Evolutionary conservation across 345 rosid genomes (phyloP).

Genomic region (Lumnitzera littorea): DNA sequence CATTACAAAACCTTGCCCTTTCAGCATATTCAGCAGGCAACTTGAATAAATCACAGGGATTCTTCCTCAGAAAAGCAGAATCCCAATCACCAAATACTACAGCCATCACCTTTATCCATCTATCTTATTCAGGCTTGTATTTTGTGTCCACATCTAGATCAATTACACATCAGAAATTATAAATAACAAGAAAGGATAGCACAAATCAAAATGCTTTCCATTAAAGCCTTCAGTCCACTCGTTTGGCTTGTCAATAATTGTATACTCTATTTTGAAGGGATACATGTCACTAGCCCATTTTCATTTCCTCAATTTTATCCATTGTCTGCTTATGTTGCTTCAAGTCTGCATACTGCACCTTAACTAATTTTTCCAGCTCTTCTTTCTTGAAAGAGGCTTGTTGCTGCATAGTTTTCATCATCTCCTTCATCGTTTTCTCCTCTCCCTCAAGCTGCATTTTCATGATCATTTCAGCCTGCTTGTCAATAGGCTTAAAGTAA

Average conservation of each 20-base stretch:
- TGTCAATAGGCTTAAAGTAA: conserved; percentile 79
- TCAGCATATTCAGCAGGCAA: too few relatives aligned
- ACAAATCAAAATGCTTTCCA: too few relatives aligned
- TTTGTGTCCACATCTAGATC: too few relatives aligned
- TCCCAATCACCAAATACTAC: too few relatives aligned
- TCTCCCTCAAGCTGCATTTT: conserved; percentile 81
- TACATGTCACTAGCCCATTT: background rate
- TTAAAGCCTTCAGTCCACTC: too few relatives aligned
- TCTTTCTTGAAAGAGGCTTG: conserved; percentile 51
- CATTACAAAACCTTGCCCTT: too few relatives aligned
- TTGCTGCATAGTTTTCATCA: conserved; percentile 55
- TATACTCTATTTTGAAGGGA: conserved; percentile 1
- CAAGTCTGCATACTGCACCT: conserved; percentile 8
- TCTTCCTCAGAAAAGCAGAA: too few relatives aligned
- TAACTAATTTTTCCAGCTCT: conserved; percentile 43
- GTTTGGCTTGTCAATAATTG: conserved; percentile 4
- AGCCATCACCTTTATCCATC: too few relatives aligned
- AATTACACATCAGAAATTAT: too few relatives aligned
- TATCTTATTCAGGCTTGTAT: too few relatives aligned
- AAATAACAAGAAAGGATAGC: too few relatives aligned
- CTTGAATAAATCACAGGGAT: too few relatives aligned
- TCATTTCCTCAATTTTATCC: conserved; percentile 6
- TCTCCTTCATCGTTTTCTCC: conserved; percentile 63
- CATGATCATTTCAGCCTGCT: conserved; percentile 67
- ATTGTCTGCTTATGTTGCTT: conserved; percentile 12